Percentiles rank a stretch among this genome's conserved stretches.
These are phyloP conservation scores for Vinca minor DNA, from an alignment of 257 asterid species.

Conservation along the genomic window DNA sequence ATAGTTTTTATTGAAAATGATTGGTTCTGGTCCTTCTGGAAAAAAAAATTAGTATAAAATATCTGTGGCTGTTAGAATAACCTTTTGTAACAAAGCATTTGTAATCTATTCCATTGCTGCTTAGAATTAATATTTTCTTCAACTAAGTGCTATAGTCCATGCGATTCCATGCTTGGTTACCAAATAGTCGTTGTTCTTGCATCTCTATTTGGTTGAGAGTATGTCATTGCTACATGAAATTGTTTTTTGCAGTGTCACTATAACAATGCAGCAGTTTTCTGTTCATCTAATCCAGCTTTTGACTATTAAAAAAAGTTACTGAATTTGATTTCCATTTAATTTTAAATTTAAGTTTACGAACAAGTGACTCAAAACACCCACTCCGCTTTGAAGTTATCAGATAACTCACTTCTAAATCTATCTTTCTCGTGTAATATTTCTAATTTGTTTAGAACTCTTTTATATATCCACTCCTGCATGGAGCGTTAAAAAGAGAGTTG, in stretches of 20 bases:
- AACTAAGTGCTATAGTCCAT: neutral
- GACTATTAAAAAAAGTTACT: too few relatives aligned
- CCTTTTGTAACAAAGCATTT: neutral
- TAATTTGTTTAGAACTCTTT: neutral
- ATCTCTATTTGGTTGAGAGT: neutral
- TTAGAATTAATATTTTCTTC: neutral
- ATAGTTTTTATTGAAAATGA: neutral
- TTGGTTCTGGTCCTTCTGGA: neutral
- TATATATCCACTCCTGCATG: neutral
- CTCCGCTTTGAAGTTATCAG: neutral
- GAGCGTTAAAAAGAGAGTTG: neutral
- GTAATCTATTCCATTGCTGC: neutral
- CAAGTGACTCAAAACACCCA: neutral
- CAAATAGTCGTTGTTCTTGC: neutral
- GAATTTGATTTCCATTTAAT: too few relatives aligned
- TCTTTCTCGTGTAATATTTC: neutral
- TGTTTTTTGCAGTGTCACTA: neutral
- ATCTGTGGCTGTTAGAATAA: too few relatives aligned
- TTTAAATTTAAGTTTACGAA: neutral
- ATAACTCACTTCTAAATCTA: neutral
- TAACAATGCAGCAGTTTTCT: conserved; percentile 1
- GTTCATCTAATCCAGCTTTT: neutral
- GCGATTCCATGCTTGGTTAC: too few relatives aligned
- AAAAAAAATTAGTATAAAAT: neutral
- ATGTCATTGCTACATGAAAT: neutral